phyloP scores from a whole-genome alignment of 805 yeast genomes.

The Kuraishia hungarica region DNA sequence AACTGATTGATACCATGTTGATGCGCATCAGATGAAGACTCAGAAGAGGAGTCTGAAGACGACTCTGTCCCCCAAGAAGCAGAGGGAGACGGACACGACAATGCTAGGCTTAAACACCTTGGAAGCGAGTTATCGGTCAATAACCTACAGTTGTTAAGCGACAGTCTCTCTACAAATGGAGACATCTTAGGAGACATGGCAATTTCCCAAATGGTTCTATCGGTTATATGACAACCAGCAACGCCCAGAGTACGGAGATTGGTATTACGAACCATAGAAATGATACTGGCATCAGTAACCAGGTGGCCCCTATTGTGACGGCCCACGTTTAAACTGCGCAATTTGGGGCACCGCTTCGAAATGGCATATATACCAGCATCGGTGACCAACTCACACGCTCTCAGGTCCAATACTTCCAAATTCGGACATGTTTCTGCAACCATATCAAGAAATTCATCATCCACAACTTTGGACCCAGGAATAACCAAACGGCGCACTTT shows the following conservation, averaged over 20 bases:
- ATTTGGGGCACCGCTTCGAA: conserved; percentile 47
- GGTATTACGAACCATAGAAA: conserved; percentile 49
- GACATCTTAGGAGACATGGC: conserved; percentile 44
- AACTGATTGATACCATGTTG: conserved; percentile 19
- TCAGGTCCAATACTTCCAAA: conserved; percentile 58
- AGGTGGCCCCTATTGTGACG: conserved; percentile 60
- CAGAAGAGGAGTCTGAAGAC: too few relatives aligned
- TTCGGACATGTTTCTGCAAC: conserved; percentile 50
- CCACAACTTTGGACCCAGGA: conserved; percentile 62
- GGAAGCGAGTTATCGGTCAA: conserved; percentile 56
- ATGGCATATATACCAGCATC: conserved; percentile 71
- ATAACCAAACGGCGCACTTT: conserved; percentile 40
- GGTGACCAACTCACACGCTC: conserved; percentile 76
- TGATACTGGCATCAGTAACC: conserved; percentile 64
- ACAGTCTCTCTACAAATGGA: conserved; percentile 47
- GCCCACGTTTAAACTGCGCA: conserved; percentile 67
- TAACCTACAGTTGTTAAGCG: conserved; percentile 63
- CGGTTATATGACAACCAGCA: conserved; percentile 82
- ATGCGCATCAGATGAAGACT: background rate
- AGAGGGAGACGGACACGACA: conserved; percentile 9
- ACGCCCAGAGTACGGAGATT: conserved; percentile 65
- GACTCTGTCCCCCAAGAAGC: background rate
- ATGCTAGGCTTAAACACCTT: conserved; percentile 19
- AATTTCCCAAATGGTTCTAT: conserved; percentile 73
- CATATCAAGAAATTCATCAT: conserved; percentile 46